Conservation (phyloP, 257 asterid species). For the Solanum boliviense region DNA sequence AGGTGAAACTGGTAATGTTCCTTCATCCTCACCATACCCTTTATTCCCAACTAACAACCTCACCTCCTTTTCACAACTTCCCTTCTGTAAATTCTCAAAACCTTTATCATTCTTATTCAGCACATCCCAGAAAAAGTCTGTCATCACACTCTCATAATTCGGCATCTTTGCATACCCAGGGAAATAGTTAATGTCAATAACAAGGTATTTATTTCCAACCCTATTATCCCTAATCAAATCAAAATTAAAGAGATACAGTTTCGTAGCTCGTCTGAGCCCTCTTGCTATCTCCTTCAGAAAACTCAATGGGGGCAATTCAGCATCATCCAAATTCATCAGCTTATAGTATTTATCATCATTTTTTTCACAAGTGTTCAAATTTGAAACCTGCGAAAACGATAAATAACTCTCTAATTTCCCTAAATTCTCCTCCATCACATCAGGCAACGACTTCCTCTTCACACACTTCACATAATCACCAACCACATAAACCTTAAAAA, state of each 20-base stretch:
- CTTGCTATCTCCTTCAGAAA: slow-evolving; percentile 47
- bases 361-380: slow-evolving; percentile 31
- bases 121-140: slow-evolving; percentile 54
- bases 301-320: slow-evolving; percentile 54
- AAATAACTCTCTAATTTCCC: slow-evolving; percentile 31
- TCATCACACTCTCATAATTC: slow-evolving; percentile 47
- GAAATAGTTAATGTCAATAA: slow-evolving; percentile 65
- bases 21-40: slow-evolving; percentile 37
- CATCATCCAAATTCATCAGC: slow-evolving; percentile 52
- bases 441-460: slow-evolving; percentile 61
- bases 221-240: slow-evolving; percentile 65
- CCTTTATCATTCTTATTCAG: slow-evolving; percentile 13
- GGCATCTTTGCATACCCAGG: slow-evolving; percentile 85
- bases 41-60: slow-evolving; percentile 30
- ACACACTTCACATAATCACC: slow-evolving; percentile 69
- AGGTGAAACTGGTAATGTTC: slow-evolving; percentile 22
- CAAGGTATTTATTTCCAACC: slow-evolving; percentile 55
- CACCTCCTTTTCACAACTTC: slow-evolving; percentile 15
- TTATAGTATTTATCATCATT: slow-evolving; percentile 33
- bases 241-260: slow-evolving; percentile 51
- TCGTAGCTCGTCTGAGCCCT: slow-evolving; percentile 43
- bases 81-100: slow-evolving; percentile 9
- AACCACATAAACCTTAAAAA: slow-evolving; percentile 73
- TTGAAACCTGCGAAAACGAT: slow-evolving; percentile 52
- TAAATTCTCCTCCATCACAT: slow-evolving; percentile 45